phyloP scores from a whole-genome alignment of 768 basidiomycete species.

The Trametes maxima region DNA sequence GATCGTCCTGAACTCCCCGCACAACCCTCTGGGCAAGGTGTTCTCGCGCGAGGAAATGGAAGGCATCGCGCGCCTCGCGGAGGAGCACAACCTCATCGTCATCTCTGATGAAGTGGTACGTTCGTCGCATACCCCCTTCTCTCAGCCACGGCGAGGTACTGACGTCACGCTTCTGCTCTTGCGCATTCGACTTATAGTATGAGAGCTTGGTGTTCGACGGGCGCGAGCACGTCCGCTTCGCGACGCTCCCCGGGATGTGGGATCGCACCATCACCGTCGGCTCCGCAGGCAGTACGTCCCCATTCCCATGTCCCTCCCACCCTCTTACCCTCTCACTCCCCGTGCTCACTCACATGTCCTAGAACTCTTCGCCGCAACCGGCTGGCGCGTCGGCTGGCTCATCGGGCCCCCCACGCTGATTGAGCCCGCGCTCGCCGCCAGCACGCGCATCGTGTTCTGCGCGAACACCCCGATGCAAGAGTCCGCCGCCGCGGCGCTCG shows the following conservation, averaged over 20 bases:
- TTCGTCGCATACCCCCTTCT: slow-evolving; percentile 8
- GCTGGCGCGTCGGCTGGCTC: slow-evolving; percentile 97
- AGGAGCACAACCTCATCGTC: slow-evolving; percentile 89
- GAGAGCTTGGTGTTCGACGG: slow-evolving; percentile 89
- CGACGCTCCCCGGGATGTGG: slow-evolving; percentile 97
- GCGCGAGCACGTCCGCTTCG: slow-evolving; percentile 88
- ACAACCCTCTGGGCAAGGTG: slow-evolving; percentile 98
- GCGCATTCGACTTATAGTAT: slow-evolving; percentile 55
- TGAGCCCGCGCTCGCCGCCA: slow-evolving; percentile 82
- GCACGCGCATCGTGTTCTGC: slow-evolving; percentile 93
- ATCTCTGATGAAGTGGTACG: slow-evolving; percentile 96
- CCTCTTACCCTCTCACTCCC: neutral
- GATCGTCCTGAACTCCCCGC: slow-evolving; percentile 93
- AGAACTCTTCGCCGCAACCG: slow-evolving; percentile 96
- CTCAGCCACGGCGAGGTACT: too few relatives aligned
- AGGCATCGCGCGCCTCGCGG: slow-evolving; percentile 80
- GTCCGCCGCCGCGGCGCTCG: slow-evolving; percentile 85
- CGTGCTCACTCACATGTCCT: slow-evolving; percentile 2
- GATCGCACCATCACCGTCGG: slow-evolving; percentile 94
- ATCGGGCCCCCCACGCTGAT: slow-evolving; percentile 84
- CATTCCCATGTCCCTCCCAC: slow-evolving; percentile 27
- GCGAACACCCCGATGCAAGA: slow-evolving; percentile 93
- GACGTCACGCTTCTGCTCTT: too few relatives aligned
- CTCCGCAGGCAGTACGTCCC: slow-evolving; percentile 79
- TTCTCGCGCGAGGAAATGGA: slow-evolving; percentile 84